phyloP scores from a whole-genome alignment of 495 filamentous ascomycete genomes.

The Hypoxylon fuscum region DNA sequence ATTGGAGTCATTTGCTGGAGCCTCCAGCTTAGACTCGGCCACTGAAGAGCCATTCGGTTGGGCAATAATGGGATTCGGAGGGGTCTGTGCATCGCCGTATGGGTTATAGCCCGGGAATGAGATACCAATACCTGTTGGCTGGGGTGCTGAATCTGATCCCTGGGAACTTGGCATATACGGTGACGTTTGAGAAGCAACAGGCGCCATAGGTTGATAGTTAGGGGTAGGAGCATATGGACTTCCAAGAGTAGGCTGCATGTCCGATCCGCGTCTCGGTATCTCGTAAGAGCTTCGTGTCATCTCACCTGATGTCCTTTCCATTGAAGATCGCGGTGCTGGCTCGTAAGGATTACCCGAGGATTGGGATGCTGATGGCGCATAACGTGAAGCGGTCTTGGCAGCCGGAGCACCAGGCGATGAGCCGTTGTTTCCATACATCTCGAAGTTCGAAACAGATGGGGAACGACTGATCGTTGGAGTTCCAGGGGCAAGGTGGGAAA shows the following conservation, averaged over 20 bases:
- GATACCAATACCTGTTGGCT: constrained; percentile 30
- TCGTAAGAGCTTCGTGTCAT: constrained; percentile 55
- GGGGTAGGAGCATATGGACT: constrained; percentile 38
- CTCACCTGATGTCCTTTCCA: constrained; percentile 56
- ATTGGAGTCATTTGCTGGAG: constrained; percentile 11
- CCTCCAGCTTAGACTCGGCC: constrained; percentile 11
- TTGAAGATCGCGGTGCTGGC: constrained; percentile 49
- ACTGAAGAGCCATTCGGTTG: constrained; percentile 15
- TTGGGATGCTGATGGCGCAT: constrained; percentile 45
- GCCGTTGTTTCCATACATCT: constrained; percentile 62
- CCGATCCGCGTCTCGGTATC: constrained; percentile 53
- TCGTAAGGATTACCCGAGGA: constrained; percentile 47
- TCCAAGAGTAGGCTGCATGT: constrained; percentile 48
- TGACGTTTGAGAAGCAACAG: constrained; percentile 29
- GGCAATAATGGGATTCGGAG: constrained; percentile 19
- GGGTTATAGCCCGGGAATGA: constrained; percentile 44
- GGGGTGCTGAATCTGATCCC: constrained; percentile 30
- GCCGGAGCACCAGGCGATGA: constrained; percentile 43
- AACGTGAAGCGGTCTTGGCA: constrained; percentile 40
- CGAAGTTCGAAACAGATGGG: constrained; percentile 79
- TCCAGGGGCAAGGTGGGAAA: constrained; percentile 77
- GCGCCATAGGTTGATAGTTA: constrained; percentile 43
- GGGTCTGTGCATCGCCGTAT: constrained; percentile 27
- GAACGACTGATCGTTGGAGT: constrained; percentile 86
- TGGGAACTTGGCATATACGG: constrained; percentile 37